Conservation (phyloP, 768 basidiomycete genomes). For the Termitomyces bulborhizus region DNA sequence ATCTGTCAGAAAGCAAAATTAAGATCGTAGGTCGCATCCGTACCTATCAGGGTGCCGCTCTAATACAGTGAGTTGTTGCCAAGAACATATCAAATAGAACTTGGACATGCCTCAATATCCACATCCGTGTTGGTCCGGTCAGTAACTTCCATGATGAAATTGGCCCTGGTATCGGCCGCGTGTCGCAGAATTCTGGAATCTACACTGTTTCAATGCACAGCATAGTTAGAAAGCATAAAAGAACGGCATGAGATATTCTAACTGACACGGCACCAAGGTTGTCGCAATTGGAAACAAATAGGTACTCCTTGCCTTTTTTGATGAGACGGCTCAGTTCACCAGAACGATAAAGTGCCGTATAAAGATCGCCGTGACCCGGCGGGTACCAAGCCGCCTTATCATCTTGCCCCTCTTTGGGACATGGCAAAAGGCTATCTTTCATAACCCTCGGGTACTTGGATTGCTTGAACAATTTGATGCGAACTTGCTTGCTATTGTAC, state of each 20-base stretch:
- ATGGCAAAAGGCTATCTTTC: constrained; percentile 71
- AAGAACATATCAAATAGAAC: too few relatives aligned
- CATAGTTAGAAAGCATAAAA: constrained; percentile 1
- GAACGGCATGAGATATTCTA: constrained; percentile 14
- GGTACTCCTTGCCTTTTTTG: constrained; percentile 80
- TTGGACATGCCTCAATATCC: constrained; percentile 37
- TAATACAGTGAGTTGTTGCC: constrained; percentile 18
- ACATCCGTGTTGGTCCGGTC: constrained; percentile 92
- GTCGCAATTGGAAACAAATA: constrained; percentile 86
- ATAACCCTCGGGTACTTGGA: constrained; percentile 80
- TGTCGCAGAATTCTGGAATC: constrained; percentile 73
- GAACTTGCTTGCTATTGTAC: constrained; percentile 77
- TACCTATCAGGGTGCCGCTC: constrained; percentile 68
- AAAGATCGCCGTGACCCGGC: constrained; percentile 83
- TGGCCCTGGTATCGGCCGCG: constrained; percentile 71
- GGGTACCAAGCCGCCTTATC: constrained; percentile 86
- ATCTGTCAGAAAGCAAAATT: neutral
- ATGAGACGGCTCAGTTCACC: constrained; percentile 75
- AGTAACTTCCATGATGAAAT: constrained; percentile 94
- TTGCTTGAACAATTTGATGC: constrained; percentile 78
- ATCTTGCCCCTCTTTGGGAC: constrained; percentile 55
- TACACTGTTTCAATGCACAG: constrained; percentile 38
- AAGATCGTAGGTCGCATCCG: neutral
- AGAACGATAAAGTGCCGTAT: constrained; percentile 69
- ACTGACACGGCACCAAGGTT: constrained; percentile 74